Evolutionary conservation across 768 basidiomycete genomes (phyloP).

Genomic region (Grammothele lineata): DNA sequence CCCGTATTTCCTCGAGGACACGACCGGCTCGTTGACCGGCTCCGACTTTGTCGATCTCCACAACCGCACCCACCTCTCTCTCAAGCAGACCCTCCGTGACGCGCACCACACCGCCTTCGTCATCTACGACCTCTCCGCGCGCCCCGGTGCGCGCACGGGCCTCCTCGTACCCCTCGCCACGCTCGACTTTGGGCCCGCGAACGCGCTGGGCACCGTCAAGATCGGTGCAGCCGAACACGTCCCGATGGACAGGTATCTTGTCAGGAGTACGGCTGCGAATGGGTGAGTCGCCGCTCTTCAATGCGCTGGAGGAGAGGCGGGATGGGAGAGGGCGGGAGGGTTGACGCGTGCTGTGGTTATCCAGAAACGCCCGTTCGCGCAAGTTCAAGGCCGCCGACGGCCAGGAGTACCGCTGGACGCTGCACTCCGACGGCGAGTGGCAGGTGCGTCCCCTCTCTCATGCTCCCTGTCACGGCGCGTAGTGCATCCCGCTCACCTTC

Average conservation of each 20-base stretch:
- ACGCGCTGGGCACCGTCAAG: conserved; percentile 49
- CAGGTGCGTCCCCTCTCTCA: conserved; percentile 46
- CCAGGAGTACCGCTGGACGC: conserved; percentile 58
- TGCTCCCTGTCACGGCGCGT: background rate
- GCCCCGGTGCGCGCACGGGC: conserved; percentile 22
- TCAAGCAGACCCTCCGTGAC: conserved; percentile 45
- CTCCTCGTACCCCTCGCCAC: conserved; percentile 36
- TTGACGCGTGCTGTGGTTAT: no score
- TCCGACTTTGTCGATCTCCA: conserved; percentile 62
- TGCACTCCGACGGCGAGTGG: conserved; percentile 57
- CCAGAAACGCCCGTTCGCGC: conserved; percentile 26
- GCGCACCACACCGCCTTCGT: conserved; percentile 43
- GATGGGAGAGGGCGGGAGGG: no score
- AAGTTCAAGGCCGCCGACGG: conserved; percentile 58
- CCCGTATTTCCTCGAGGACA: conserved; percentile 64
- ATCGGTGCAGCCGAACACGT: conserved; percentile 34
- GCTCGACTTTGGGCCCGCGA: conserved; percentile 44
- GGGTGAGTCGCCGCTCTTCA: conserved; percentile 34
- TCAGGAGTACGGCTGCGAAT: conserved; percentile 33
- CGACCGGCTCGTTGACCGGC: conserved; percentile 45
- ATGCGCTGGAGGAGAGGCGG: no score
- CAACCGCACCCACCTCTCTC: conserved; percentile 49
- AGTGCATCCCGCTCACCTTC: background rate
- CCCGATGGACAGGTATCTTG: conserved; percentile 52
- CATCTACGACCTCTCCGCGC: conserved; percentile 41